A percentile compares a stretch with the other conserved stretches of the same genome.
These are phyloP conservation scores for Rauvolfia tetraphylla DNA, from an alignment of 257 asterid genomes.

Conservation along the genomic window DNA sequence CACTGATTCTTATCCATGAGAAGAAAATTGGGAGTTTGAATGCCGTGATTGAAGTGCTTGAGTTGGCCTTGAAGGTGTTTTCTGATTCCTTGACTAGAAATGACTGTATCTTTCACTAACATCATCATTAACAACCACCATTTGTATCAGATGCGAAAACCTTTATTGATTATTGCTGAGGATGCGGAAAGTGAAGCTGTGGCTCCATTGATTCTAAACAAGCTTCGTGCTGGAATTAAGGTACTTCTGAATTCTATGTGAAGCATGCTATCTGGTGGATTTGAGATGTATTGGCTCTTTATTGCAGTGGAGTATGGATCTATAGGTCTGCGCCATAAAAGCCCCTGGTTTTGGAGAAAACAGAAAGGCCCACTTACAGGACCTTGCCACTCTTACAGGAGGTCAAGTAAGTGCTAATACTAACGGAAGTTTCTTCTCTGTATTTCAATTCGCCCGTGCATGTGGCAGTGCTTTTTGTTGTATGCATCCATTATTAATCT, in stretches of 20 bases:
- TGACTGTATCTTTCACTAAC: not conserved
- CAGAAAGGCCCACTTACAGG: conserved; percentile 50
- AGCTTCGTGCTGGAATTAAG: conserved; percentile 60
- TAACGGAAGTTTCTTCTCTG: not conserved
- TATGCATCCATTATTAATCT: not conserved
- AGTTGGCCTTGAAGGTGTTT: conserved; percentile 49
- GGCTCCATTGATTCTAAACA: conserved; percentile 53
- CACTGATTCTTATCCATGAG: conserved; percentile 51
- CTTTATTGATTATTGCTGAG: conserved; percentile 52
- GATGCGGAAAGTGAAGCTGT: conserved; percentile 57
- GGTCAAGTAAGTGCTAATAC: conserved; percentile 41
- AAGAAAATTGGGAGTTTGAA: conserved; percentile 46
- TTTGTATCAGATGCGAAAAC: conserved; percentile 42
- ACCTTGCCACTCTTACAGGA: conserved; percentile 52
- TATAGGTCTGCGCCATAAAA: conserved; percentile 58
- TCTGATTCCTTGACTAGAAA: not conserved
- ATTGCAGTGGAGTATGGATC: not conserved
- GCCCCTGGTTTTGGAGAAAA: conserved; percentile 72
- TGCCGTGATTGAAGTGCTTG: conserved; percentile 41
- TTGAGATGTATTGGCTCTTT: conserved; percentile 1
- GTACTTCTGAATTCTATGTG: conserved; percentile 14
- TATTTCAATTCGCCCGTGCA: not conserved
- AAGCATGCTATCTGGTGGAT: not conserved
- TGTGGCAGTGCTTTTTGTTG: not conserved
- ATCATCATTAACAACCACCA: not conserved